phyloP scores from a whole-genome alignment of 352 stramenopile genomes.

The Phytophthora megakarya region DNA sequence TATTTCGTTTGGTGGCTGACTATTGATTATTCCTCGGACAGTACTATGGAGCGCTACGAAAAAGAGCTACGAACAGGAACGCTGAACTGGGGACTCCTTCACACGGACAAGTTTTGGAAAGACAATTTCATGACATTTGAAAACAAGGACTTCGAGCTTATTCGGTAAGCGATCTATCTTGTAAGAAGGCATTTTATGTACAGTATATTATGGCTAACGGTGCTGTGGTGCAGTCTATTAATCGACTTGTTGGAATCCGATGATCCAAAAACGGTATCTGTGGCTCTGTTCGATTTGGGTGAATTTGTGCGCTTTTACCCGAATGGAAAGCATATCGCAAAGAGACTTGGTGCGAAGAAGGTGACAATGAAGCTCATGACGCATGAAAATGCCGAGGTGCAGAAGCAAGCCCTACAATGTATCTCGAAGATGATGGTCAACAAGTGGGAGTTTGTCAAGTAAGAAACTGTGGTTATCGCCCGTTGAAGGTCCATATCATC shows the following conservation, averaged over 20 bases:
- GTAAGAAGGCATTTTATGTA: not conserved
- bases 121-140: slow-evolving; percentile 98
- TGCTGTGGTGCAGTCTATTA: slow-evolving; percentile 71
- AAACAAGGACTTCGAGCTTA: slow-evolving; percentile 95
- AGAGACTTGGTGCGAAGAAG: slow-evolving; percentile 96
- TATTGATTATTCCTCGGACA: slow-evolving; percentile 31
- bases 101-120: slow-evolving; percentile 99
- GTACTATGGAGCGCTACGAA: slow-evolving; percentile 96
- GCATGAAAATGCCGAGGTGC: slow-evolving; percentile 95
- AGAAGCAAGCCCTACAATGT: slow-evolving; percentile 97
- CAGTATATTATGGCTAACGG: not conserved
- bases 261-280: slow-evolving; percentile 94
- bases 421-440: slow-evolving; percentile 99
- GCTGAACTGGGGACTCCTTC: slow-evolving; percentile 95
- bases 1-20: not conserved
- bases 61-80: slow-evolving; percentile 95
- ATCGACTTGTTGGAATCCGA: slow-evolving; percentile 93
- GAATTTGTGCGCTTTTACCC: slow-evolving; percentile 98
- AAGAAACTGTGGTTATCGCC: slow-evolving; percentile 20
- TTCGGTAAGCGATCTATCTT: slow-evolving; percentile 54
- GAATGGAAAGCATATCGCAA: slow-evolving; percentile 96
- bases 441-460: slow-evolving; percentile 97
- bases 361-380: slow-evolving; percentile 98
- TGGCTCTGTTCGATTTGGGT: slow-evolving; percentile 97
- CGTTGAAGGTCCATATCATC: not conserved